Base-by-base conservation (phyloP, 2,329 filamentous ascomycete species). In the Teratosphaeriaceae sp. region DNA sequence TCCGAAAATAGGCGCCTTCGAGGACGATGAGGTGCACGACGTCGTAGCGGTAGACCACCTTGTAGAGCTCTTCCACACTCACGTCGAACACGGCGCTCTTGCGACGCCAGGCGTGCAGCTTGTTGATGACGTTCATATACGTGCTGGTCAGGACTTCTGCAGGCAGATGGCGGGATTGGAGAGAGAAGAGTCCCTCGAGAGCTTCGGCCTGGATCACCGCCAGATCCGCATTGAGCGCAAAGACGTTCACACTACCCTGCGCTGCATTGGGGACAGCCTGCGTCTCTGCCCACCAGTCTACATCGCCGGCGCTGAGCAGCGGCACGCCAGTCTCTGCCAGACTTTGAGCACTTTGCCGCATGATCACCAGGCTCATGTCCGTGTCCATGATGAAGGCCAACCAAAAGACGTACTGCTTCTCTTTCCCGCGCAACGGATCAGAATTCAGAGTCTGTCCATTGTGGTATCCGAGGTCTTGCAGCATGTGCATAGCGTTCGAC, bases 401-500 rank as follows among this genome's bases (percentile, higher is more conserved):
- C 39, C 39, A 42, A 29, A 42, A 42, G 7, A 34, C 20, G 22
- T 42, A 42, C 20, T 33, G 39, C 27, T 34, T 9, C 16, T 31
- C 20, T 19, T 33, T 42, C 13, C 18, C 3, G 12, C n/a, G 12
- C 9, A 29, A 7, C 11, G 5, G 8, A 20, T 40, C 15, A 5
- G 18, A n/a, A 12, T 33, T 5, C 6, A 24, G 5, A 5, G 22
- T 38, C 20, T 16, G 20, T 6, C 8, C 5, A 19, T 42, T 29
- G 29, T 33, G 18, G 29, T 42, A 42, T 6, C 26, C 39, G 8
- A 42, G 22, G 18, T 34, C 39, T 26, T 42, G 39, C 6, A 23
- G n/a, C 39, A 42, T 42, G 15, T 33, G 39, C 27, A 42, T 42
- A 3, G 39, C 39, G n/a, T 21, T 42, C 5, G 39, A 42, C 7